A percentile compares a stretch with the other conserved stretches of the same genome.
These are phyloP conservation scores for Amaranthus tricolor DNA, from an alignment of 179 eudicot genomes.

Conservation along the genomic window DNA sequence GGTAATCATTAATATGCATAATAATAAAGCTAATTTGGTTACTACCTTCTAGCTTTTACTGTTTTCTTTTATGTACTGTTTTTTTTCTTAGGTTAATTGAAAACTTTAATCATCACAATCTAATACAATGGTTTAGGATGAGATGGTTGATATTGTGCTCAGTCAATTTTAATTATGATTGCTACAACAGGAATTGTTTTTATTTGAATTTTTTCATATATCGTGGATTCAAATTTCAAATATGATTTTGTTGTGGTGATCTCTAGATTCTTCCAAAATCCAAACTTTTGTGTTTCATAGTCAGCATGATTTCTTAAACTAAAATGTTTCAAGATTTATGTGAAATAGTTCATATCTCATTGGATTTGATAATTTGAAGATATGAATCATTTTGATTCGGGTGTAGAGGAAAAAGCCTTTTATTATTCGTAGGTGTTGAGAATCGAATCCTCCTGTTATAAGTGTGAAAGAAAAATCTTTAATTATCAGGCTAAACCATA, in stretches of 20 bases:
- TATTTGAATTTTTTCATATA: background rate
- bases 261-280: background rate
- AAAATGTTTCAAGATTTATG: background rate
- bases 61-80: conserved; percentile 11
- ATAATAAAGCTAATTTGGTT: too few relatives aligned
- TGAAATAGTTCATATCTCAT: background rate
- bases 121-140: background rate
- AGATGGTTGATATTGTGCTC: background rate
- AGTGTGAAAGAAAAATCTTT: too few relatives aligned
- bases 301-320: conserved; percentile 3
- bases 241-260: background rate
- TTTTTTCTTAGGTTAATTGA: background rate
- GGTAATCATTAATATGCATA: too few relatives aligned
- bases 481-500: too few relatives aligned
- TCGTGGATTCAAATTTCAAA: background rate
- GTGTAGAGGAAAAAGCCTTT: too few relatives aligned
- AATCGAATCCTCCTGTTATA: too few relatives aligned
- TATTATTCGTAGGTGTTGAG: too few relatives aligned
- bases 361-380: background rate
- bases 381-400: background rate
- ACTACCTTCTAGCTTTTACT: conserved; percentile 7
- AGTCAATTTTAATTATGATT: background rate
- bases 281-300: background rate
- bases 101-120: background rate
- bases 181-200: background rate